Percentiles rank a stretch among this genome's conserved stretches.
These are phyloP conservation scores for Cubamyces sp. DNA, from an alignment of 768 basidiomycete genomes.

Conservation along the genomic window DNA sequence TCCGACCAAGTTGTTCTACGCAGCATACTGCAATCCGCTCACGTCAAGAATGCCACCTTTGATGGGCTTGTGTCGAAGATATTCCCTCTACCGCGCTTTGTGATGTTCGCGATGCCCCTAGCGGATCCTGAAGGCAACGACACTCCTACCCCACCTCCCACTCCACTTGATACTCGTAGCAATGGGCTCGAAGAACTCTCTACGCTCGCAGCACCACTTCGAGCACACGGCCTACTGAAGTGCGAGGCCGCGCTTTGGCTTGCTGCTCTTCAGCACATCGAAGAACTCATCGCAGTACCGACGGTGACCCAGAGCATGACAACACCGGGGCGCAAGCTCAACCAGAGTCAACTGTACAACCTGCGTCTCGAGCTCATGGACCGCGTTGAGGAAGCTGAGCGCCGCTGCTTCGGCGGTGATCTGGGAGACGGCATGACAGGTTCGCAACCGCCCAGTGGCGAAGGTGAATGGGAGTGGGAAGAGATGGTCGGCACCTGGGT, in stretches of 20 bases:
- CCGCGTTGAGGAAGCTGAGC: constrained; percentile 55
- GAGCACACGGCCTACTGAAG: constrained; percentile 39
- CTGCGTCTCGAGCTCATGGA: constrained; percentile 49
- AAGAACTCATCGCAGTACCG: constrained; percentile 35
- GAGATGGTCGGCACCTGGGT: constrained; percentile 50
- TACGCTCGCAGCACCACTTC: constrained; percentile 36
- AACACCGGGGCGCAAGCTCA: constrained; percentile 27
- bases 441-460: background rate
- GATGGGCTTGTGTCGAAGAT: constrained; percentile 21
- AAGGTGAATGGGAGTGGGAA: constrained; percentile 52
- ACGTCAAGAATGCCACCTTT: constrained; percentile 20
- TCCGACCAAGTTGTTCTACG: constrained; percentile 6
- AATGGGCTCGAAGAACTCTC: constrained; percentile 31
- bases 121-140: constrained; percentile 2
- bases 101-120: constrained; percentile 16
- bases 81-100: constrained; percentile 15
- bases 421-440: background rate
- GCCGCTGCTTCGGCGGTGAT: constrained; percentile 44
- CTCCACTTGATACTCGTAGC: background rate
- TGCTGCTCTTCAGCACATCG: constrained; percentile 52
- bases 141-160: constrained; percentile 19
- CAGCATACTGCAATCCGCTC: constrained; percentile 7
- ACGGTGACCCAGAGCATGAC: constrained; percentile 16
- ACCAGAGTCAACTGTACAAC: constrained; percentile 32
- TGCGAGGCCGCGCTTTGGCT: constrained; percentile 58